Conservation (phyloP, 2,329 filamentous ascomycete species). For the Ophiostoma angusticollis region DNA sequence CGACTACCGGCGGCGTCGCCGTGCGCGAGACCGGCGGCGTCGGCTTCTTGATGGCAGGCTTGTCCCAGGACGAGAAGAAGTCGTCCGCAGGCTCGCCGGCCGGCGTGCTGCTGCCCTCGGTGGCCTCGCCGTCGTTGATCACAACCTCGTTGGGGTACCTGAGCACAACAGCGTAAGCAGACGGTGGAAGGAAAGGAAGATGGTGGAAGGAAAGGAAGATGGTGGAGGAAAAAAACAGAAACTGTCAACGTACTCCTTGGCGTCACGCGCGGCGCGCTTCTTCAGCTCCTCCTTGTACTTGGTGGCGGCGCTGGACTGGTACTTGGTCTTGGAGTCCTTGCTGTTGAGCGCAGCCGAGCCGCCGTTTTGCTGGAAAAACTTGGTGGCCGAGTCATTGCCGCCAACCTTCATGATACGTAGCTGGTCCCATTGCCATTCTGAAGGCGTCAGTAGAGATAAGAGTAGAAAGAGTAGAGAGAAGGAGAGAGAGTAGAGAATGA, state of each 20-base stretch:
- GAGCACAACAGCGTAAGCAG: conserved; percentile 3
- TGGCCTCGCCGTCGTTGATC: conserved; percentile 57
- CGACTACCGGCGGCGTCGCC: conserved; percentile 67
- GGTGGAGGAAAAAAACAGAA: not conserved
- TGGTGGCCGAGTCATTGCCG: conserved; percentile 94
- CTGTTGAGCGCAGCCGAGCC: conserved; percentile 86
- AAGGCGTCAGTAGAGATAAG: not conserved
- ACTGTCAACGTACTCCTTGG: conserved; percentile 68
- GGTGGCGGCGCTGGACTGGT: conserved; percentile 79
- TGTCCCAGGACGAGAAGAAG: conserved; percentile 99
- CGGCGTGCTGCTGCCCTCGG: conserved; percentile 61
- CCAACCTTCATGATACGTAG: conserved; percentile 95
- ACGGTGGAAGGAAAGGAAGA: not conserved
- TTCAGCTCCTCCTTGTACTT: conserved; percentile 98
- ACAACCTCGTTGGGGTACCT: conserved; percentile 79
- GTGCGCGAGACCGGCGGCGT: conserved; percentile 88
- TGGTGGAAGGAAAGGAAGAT: not conserved
- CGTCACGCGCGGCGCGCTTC: conserved; percentile 69
- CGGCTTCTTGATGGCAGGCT: conserved; percentile 90
- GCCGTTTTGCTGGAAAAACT: conserved; percentile 95
- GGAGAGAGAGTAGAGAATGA: too few species aligned
- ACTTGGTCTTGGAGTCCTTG: conserved; percentile 96
- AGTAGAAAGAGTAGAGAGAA: not conserved
- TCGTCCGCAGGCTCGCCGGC: conserved; percentile 74
- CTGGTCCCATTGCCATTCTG: conserved; percentile 98